phyloP scores from a whole-genome alignment of 1,284 basidiomycete species.

The Ceratobasidium sp. region DNA sequence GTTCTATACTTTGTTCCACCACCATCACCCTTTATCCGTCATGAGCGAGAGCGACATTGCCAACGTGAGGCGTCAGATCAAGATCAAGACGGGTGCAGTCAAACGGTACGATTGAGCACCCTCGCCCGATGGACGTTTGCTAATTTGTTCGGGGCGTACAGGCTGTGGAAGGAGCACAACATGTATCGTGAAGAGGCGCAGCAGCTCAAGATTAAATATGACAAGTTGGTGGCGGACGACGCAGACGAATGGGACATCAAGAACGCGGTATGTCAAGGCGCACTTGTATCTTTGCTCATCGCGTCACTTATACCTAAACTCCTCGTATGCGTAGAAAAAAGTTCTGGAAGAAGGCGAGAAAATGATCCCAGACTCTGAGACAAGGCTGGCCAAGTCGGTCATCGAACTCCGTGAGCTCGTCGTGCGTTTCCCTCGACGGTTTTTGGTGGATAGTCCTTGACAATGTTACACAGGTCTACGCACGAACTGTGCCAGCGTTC shows the following conservation, averaged over 20 bases:
- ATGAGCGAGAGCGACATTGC: slow-evolving; percentile 60
- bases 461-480: slow-evolving; percentile 59
- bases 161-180: slow-evolving; percentile 79
- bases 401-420: slow-evolving; percentile 77
- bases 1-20: slow-evolving; percentile 4
- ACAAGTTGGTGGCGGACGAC: slow-evolving; percentile 72
- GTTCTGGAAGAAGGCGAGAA: slow-evolving; percentile 83
- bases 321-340: slow-evolving; percentile 66
- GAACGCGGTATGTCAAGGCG: slow-evolving; percentile 75
- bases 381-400: slow-evolving; percentile 70
- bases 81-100: slow-evolving; percentile 81
- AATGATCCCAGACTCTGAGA: slow-evolving; percentile 80
- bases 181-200: slow-evolving; percentile 78
- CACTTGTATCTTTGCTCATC: neutral
- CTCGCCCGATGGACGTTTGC: neutral
- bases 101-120: slow-evolving; percentile 68
- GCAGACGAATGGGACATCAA: slow-evolving; percentile 85
- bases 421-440: slow-evolving; percentile 64
- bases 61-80: slow-evolving; percentile 74
- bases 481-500: slow-evolving; percentile 66
- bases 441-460: slow-evolving; percentile 32
- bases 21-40: slow-evolving; percentile 17
- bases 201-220: slow-evolving; percentile 70
- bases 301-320: neutral
- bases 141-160: slow-evolving; percentile 54